These are phyloP conservation scores for Penicillium sp. DNA, from an alignment of 2,329 filamentous ascomycete species.

Conservation along the genomic window DNA sequence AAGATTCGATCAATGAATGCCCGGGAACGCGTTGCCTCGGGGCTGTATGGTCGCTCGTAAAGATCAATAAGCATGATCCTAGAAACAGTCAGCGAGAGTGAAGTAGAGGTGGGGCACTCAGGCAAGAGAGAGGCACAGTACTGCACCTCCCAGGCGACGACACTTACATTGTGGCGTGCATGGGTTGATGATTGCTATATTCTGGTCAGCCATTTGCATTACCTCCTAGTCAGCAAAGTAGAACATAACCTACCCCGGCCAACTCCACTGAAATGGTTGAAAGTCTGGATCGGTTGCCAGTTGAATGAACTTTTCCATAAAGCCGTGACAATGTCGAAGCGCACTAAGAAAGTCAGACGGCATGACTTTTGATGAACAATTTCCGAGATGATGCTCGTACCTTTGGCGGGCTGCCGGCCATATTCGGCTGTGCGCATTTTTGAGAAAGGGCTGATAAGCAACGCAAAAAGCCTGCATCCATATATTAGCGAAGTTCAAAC, in stretches of 20 bases:
- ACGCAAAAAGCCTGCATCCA: slow-evolving; percentile 39
- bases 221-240: neutral
- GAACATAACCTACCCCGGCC: slow-evolving; percentile 34
- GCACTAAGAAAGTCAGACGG: slow-evolving; percentile 28
- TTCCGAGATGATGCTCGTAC: slow-evolving; percentile 15
- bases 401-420: slow-evolving; percentile 44
- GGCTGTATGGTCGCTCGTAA: slow-evolving; percentile 42
- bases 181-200: slow-evolving; percentile 37
- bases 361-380: neutral
- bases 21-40: slow-evolving; percentile 41
- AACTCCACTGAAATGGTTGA: slow-evolving; percentile 46
- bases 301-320: slow-evolving; percentile 46
- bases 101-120: neutral
- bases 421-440: slow-evolving; percentile 43
- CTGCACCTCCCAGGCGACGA: too few relatives aligned
- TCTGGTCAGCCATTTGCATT: slow-evolving; percentile 10
- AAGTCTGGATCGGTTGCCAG: slow-evolving; percentile 43
- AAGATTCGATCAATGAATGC: slow-evolving; percentile 45
- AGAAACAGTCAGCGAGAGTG: slow-evolving; percentile 2
- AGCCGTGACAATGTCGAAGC: slow-evolving; percentile 43
- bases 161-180: slow-evolving; percentile 39
- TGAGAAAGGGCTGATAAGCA: slow-evolving; percentile 45
- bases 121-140: too few relatives aligned
- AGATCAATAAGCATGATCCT: slow-evolving; percentile 47
- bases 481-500: slow-evolving; percentile 6